phyloP scores from a whole-genome alignment of 768 basidiomycete genomes.

The Chalciporus pseudorubinellus region DNA sequence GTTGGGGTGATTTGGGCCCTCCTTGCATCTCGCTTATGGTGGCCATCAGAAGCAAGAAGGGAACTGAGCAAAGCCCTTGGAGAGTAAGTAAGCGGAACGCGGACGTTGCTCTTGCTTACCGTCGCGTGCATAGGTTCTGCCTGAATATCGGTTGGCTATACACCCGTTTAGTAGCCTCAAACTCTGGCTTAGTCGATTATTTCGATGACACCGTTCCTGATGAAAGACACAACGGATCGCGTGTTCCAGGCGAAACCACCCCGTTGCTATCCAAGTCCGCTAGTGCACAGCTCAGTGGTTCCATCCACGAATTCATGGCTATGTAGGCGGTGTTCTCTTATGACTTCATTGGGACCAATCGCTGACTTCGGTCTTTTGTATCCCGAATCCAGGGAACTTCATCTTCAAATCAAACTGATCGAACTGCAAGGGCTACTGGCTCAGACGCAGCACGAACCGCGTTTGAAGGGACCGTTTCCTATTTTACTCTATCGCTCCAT shows the following conservation, averaged over 20 bases:
- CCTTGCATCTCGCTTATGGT: conserved; percentile 87
- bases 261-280: conserved; percentile 35
- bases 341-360: neutral
- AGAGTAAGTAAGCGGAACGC: conserved; percentile 59
- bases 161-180: conserved; percentile 84
- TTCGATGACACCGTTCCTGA: conserved; percentile 20
- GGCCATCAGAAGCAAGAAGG: conserved; percentile 91
- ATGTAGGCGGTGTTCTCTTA: conserved; percentile 53
- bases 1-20: conserved; percentile 88
- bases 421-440: conserved; percentile 81
- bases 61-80: conserved; percentile 83
- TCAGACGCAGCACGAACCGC: conserved; percentile 90
- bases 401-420: conserved; percentile 88
- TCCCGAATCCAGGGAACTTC: conserved; percentile 73
- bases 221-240: neutral
- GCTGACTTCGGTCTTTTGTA: conserved; percentile 4
- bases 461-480: conserved; percentile 95
- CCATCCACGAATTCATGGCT: conserved; percentile 86
- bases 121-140: conserved; percentile 62
- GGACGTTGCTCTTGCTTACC: neutral
- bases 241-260: conserved; percentile 29
- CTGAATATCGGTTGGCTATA: conserved; percentile 94
- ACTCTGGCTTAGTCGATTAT: conserved; percentile 66
- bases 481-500: conserved; percentile 79
- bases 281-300: conserved; percentile 50